phyloP scores from a whole-genome alignment of 257 asterid species.

The Nicotiana undulata region DNA sequence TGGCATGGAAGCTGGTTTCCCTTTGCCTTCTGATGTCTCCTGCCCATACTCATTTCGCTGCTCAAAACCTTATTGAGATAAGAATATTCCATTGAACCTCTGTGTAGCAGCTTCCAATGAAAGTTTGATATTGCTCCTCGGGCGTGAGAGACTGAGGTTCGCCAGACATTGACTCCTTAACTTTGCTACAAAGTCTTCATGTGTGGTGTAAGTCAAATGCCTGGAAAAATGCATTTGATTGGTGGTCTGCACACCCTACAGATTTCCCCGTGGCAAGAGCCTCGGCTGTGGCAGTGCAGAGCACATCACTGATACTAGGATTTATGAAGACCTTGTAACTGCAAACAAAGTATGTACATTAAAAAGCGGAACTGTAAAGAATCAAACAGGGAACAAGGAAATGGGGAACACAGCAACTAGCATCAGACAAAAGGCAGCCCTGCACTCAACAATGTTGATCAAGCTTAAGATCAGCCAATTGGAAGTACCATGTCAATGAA shows the following conservation, averaged over 20 bases:
- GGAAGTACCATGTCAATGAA: not conserved
- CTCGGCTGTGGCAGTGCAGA: constrained; percentile 90
- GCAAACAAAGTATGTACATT: constrained; percentile 7
- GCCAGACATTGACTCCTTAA: constrained; percentile 66
- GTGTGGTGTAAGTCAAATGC: constrained; percentile 60
- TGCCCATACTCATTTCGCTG: constrained; percentile 10
- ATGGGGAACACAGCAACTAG: not conserved
- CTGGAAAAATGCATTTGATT: constrained; percentile 81
- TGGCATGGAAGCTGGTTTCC: constrained; percentile 56
- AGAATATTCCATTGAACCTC: constrained; percentile 63
- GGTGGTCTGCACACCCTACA: constrained; percentile 44
- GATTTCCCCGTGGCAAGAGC: constrained; percentile 94
- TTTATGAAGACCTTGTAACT: not conserved
- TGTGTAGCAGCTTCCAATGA: constrained; percentile 95
- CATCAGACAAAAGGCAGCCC: not conserved
- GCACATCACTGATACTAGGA: constrained; percentile 43
- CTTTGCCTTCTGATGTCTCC: constrained; percentile 20
- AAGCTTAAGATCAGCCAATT: not conserved
- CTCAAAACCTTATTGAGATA: constrained; percentile 59
- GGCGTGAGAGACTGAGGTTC: constrained; percentile 82
- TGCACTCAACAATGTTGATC: not conserved
- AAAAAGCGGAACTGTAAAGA: not conserved
- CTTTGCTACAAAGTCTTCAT: constrained; percentile 76
- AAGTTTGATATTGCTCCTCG: constrained; percentile 57
- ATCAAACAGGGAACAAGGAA: not conserved